Conservation (phyloP, 2,329 filamentous ascomycete species). For the Aaosphaeria arxii region DNA sequence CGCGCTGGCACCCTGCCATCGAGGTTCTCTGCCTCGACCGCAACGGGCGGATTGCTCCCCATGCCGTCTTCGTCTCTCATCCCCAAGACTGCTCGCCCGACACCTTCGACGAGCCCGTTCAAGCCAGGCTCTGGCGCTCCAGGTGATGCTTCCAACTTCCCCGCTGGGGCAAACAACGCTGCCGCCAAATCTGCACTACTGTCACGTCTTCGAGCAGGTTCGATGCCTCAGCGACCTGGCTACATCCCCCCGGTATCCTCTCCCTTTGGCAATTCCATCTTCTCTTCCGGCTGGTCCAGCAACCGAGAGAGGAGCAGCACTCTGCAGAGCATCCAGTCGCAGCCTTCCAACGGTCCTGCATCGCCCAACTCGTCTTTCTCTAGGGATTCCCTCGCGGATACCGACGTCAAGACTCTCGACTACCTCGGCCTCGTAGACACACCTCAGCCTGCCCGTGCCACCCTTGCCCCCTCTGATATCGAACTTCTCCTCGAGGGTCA, state of each 20-base stretch:
- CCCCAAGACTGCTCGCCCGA: slow-evolving; percentile 78
- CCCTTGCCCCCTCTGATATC: slow-evolving; percentile 61
- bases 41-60: slow-evolving; percentile 56
- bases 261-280: slow-evolving; percentile 86
- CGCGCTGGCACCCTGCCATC: slow-evolving; percentile 96
- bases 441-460: slow-evolving; percentile 74
- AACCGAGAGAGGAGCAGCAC: slow-evolving; percentile 83
- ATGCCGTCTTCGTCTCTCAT: slow-evolving; percentile 53
- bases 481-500: slow-evolving; percentile 51
- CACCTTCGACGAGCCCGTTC: slow-evolving; percentile 84
- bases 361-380: slow-evolving; percentile 87
- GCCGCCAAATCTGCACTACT: slow-evolving; percentile 68
- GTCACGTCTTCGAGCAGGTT: slow-evolving; percentile 84
- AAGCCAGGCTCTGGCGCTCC: slow-evolving; percentile 57
- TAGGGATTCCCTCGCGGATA: slow-evolving; percentile 78
- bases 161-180: slow-evolving; percentile 47
- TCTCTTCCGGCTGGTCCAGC: slow-evolving; percentile 79
- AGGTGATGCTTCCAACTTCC: slow-evolving; percentile 29
- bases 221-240: slow-evolving; percentile 84
- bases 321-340: slow-evolving; percentile 83
- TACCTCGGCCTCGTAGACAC: slow-evolving; percentile 95
- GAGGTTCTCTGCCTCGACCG: slow-evolving; percentile 76
- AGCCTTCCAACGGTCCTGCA: slow-evolving; percentile 79
- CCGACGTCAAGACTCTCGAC: slow-evolving; percentile 88
- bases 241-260: slow-evolving; percentile 54